Percentiles rank a stretch among this genome's conserved stretches.
These are phyloP conservation scores for Athelia sp. DNA, from an alignment of 1,284 basidiomycete genomes.

Conservation along the genomic window DNA sequence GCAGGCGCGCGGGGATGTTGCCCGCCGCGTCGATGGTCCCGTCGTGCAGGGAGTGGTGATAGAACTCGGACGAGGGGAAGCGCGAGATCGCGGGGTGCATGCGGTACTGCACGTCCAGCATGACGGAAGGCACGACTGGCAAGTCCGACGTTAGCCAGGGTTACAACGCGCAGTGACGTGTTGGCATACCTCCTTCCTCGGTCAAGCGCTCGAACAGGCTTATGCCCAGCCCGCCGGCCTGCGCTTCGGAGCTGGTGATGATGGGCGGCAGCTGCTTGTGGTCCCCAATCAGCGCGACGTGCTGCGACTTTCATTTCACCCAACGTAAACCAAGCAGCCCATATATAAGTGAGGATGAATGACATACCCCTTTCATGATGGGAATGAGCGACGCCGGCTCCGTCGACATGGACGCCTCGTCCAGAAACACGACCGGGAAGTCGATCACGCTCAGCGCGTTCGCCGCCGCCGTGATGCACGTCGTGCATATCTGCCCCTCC, in stretches of 20 bases:
- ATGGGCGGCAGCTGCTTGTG: constrained; percentile 96
- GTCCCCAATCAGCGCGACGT: constrained; percentile 89
- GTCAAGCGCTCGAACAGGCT: constrained; percentile 90
- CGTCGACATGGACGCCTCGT: constrained; percentile 95
- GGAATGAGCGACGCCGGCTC: constrained; percentile 86
- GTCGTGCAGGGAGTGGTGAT: constrained; percentile 64
- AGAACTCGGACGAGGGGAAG: constrained; percentile 85
- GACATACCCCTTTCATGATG: constrained; percentile 83
- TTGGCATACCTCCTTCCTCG: constrained; percentile 52
- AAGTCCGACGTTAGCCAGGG: constrained; percentile 14
- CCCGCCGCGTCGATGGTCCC: constrained; percentile 64
- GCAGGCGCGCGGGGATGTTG: constrained; percentile 43
- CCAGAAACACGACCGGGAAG: constrained; percentile 91
- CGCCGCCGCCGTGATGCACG: constrained; percentile 72
- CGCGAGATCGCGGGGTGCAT: constrained; percentile 90
- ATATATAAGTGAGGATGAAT: not conserved
- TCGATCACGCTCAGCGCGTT: constrained; percentile 62
- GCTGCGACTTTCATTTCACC: constrained; percentile 50
- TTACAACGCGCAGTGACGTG: constrained; percentile 5
- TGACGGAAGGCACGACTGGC: constrained; percentile 72
- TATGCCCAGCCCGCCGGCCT: constrained; percentile 65
- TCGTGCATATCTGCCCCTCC: constrained; percentile 77
- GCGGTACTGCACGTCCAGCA: constrained; percentile 91
- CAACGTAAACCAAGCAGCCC: constrained; percentile 5
- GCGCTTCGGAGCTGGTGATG: constrained; percentile 70